These are phyloP conservation scores for Hypholoma fasciculare DNA, from an alignment of 768 basidiomycete species.

Conservation along the genomic window DNA sequence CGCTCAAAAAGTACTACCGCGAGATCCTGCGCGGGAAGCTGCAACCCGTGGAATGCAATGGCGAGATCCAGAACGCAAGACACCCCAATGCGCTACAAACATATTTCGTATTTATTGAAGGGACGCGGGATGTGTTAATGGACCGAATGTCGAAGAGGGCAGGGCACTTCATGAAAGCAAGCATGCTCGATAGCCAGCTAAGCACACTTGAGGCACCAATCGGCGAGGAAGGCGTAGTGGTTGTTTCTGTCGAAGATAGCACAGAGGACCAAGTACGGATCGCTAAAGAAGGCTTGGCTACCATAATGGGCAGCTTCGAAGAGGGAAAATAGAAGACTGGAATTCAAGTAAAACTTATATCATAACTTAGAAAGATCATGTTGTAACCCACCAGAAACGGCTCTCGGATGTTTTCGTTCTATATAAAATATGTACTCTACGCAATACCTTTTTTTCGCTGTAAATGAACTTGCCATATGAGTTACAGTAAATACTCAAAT, in stretches of 20 bases:
- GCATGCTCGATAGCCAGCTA: conserved; percentile 82
- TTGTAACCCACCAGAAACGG: too few relatives aligned
- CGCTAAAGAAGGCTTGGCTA: conserved; percentile 31
- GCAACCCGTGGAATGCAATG: background rate
- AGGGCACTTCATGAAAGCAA: conserved; percentile 83
- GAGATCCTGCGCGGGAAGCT: conserved; percentile 70
- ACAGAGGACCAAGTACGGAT: conserved; percentile 56
- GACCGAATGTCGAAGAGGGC: conserved; percentile 63
- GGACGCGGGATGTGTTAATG: conserved; percentile 50
- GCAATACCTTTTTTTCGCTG: too few relatives aligned
- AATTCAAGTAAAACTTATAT: too few relatives aligned
- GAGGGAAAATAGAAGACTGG: too few relatives aligned
- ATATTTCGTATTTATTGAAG: conserved; percentile 81
- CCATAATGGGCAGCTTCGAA: too few relatives aligned
- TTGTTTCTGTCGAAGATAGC: conserved; percentile 51
- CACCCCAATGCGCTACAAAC: conserved; percentile 42
- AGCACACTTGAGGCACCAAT: conserved; percentile 67
- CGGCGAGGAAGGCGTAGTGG: conserved; percentile 67
- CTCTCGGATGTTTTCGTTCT: too few relatives aligned
- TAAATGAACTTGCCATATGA: too few relatives aligned
- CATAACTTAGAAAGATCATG: too few relatives aligned
- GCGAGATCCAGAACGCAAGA: background rate
- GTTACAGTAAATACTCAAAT: too few relatives aligned
- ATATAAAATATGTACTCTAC: too few relatives aligned
- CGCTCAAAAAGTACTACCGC: conserved; percentile 80